Evolutionary conservation across 345 rosid species (phyloP).

Genomic region (Heritiera fomes): DNA sequence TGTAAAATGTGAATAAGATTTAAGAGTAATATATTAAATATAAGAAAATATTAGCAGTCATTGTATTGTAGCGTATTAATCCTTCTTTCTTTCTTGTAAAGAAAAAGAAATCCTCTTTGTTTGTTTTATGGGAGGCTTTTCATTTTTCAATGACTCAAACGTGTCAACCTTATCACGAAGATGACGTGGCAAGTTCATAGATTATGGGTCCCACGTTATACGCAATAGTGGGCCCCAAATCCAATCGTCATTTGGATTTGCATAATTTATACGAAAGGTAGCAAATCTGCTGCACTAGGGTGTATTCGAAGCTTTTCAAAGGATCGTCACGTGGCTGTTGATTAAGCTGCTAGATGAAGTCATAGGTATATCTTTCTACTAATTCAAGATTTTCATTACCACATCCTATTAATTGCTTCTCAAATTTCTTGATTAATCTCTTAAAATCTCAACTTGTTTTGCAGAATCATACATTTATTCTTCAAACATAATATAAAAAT

Average conservation of each 20-base stretch:
- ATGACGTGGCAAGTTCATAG: slow-evolving; percentile 2
- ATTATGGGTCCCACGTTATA: background rate
- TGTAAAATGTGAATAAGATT: no score
- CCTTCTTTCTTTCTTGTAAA: no score
- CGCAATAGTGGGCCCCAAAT: background rate
- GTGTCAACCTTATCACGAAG: background rate
- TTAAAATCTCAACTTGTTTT: background rate
- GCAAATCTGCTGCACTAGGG: background rate
- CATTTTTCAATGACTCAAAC: background rate
- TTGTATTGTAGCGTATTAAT: no score
- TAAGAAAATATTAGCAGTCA: no score
- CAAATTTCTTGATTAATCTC: background rate
- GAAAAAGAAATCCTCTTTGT: no score
- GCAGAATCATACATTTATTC: no score
- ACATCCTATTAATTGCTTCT: background rate
- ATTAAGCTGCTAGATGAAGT: background rate
- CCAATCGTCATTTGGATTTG: slow-evolving; percentile 2
- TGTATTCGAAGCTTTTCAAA: background rate
- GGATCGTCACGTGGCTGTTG: background rate
- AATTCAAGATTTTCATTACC: background rate
- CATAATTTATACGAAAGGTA: background rate
- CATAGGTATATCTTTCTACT: background rate
- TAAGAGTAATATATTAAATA: no score
- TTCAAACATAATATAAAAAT: no score
- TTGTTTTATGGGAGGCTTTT: no score